These are phyloP conservation scores for Geum urbanum DNA, from an alignment of 306 rosid genomes.

Conservation along the genomic window DNA sequence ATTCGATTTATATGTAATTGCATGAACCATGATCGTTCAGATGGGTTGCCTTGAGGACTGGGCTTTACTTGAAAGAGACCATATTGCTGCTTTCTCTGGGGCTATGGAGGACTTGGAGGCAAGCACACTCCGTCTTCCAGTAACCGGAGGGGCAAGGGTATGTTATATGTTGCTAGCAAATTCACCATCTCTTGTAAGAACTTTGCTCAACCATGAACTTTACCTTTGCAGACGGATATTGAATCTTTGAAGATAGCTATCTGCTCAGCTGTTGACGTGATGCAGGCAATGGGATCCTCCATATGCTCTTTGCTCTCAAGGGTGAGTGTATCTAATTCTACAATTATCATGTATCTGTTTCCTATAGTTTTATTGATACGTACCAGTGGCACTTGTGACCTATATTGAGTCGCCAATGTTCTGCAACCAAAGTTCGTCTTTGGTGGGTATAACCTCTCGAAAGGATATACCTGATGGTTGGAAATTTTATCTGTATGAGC, in stretches of 20 bases:
- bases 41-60: slow-evolving; percentile 75
- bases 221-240: slow-evolving; percentile 65
- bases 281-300: slow-evolving; percentile 85
- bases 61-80: slow-evolving; percentile 76
- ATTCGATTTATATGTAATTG: slow-evolving; percentile 28
- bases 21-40: slow-evolving; percentile 46
- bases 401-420: neutral
- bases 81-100: slow-evolving; percentile 69
- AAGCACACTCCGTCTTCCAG: slow-evolving; percentile 88
- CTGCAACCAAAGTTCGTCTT: neutral
- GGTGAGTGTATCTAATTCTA: slow-evolving; percentile 40
- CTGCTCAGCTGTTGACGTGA: slow-evolving; percentile 82
- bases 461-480: slow-evolving; percentile 5
- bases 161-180: slow-evolving; percentile 20
- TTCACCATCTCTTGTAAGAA: slow-evolving; percentile 21
- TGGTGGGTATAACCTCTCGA: slow-evolving; percentile 13
- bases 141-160: slow-evolving; percentile 86
- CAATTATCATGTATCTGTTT: neutral
- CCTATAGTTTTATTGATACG: neutral
- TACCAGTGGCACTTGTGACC: neutral
- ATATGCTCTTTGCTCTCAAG: slow-evolving; percentile 65
- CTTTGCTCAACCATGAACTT: slow-evolving; percentile 14
- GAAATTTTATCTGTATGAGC: slow-evolving; percentile 21
- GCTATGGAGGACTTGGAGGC: slow-evolving; percentile 89
- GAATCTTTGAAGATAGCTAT: slow-evolving; percentile 78